These are phyloP conservation scores for Poa pratensis DNA, from an alignment of 176 grass and related monocot genomes.

Conservation along the genomic window DNA sequence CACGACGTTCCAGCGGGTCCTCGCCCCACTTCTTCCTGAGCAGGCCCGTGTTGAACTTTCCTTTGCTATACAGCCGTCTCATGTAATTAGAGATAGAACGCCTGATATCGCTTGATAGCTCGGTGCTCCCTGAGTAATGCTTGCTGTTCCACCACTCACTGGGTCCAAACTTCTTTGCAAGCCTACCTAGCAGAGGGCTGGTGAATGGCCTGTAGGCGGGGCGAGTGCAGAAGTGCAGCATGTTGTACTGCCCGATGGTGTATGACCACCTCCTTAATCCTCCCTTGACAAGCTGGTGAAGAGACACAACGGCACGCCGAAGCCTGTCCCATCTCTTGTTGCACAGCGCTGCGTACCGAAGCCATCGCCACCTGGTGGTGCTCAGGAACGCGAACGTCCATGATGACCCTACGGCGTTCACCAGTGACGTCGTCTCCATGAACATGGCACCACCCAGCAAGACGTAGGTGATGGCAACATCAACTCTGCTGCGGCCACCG, in stretches of 20 bases:
- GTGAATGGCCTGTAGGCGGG: neutral
- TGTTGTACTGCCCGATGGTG: slow-evolving; percentile 15
- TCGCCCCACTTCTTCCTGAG: neutral
- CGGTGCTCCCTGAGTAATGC: neutral
- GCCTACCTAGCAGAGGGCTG: neutral
- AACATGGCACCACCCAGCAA: neutral
- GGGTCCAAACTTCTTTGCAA: neutral
- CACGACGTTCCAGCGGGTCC: fast-evolving
- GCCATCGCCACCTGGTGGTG: neutral
- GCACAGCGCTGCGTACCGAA: neutral
- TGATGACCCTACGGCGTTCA: neutral
- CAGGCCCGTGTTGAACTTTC: neutral
- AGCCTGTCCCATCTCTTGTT: neutral
- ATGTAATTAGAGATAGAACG: neutral
- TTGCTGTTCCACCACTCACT: slow-evolving; percentile 6
- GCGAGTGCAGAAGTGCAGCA: slow-evolving; percentile 3
- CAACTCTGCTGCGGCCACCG: neutral
- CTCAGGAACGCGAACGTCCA: slow-evolving; percentile 25
- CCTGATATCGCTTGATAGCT: neutral
- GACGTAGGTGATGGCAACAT: neutral
- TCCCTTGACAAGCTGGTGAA: slow-evolving; percentile 10
- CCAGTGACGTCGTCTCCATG: neutral
- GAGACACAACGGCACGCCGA: neutral
- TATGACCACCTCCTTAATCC: neutral
- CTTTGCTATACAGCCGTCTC: neutral